Percentiles rank a stretch among this genome's conserved stretches.
Evolutionary conservation across 164 flowering plant genomes (phyloP).

Genomic region (Nymphaea colorata): DNA sequence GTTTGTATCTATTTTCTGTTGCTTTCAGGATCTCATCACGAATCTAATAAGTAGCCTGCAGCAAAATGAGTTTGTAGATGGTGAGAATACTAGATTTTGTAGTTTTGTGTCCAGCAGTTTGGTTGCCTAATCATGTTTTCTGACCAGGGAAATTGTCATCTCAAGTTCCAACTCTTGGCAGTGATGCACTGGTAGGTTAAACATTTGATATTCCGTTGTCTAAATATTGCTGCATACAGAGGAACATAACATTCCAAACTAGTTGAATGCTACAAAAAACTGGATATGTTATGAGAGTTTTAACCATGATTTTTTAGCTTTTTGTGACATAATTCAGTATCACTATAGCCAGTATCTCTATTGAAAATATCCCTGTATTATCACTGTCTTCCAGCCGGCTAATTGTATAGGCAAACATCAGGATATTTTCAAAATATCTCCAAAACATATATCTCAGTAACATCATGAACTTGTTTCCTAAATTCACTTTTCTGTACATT

Average conservation of each 20-base stretch:
- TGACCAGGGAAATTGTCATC: slow-evolving; percentile 60
- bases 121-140: neutral
- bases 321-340: too few species aligned
- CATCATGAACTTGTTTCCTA: too few species aligned
- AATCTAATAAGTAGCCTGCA: slow-evolving; percentile 65
- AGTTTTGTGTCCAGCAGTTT: neutral
- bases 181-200: slow-evolving; percentile 52
- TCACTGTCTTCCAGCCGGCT: too few species aligned
- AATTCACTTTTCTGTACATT: too few species aligned
- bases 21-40: slow-evolving; percentile 61
- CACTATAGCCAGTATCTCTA: too few species aligned
- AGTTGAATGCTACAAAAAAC: neutral
- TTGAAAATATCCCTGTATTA: too few species aligned
- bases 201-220: neutral
- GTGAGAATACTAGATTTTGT: slow-evolving; percentile 28
- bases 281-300: neutral
- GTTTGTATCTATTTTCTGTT: neutral
- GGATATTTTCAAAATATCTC: too few species aligned
- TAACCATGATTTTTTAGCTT: neutral
- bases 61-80: slow-evolving; percentile 53
- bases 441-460: too few species aligned
- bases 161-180: slow-evolving; percentile 49
- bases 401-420: too few species aligned
- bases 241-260: neutral
- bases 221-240: neutral